Evolutionary conservation across 345 rosid genomes (phyloP).

Genomic region (Adansonia digitata): DNA sequence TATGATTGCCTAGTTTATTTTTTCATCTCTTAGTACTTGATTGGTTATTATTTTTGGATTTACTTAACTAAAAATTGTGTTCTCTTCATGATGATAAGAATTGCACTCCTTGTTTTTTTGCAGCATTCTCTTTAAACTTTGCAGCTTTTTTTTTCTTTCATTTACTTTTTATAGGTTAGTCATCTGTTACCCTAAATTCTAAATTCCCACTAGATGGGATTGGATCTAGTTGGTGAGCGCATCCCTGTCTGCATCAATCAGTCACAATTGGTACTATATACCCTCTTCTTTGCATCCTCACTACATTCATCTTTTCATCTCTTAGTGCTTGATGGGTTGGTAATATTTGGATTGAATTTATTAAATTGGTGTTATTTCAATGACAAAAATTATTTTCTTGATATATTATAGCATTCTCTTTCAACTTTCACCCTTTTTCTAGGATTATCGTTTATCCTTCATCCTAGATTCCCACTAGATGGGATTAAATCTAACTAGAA

Average conservation of each 20-base stretch:
- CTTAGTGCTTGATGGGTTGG: background rate
- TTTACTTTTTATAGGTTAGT: background rate
- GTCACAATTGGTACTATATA: background rate
- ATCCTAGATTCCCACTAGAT: background rate
- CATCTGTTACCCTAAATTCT: background rate
- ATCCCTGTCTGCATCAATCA: background rate
- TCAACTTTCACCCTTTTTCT: background rate
- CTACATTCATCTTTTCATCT: background rate
- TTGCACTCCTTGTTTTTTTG: background rate
- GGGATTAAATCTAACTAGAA: background rate
- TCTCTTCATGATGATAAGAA: background rate
- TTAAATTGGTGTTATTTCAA: background rate
- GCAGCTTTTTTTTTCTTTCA: background rate
- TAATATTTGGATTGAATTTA: background rate
- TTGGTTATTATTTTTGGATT: background rate
- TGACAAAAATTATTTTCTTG: background rate
- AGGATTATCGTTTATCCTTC: background rate
- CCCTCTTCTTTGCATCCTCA: background rate
- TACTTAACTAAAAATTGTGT: background rate
- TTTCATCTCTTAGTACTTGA: background rate
- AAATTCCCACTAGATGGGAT: background rate
- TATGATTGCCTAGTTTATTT: background rate
- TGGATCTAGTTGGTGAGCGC: slow-evolving; percentile 5
- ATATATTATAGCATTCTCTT: background rate
- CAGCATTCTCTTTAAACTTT: background rate